Conservation (phyloP, 805 yeast species). For the Spathaspora boniae region DNA sequence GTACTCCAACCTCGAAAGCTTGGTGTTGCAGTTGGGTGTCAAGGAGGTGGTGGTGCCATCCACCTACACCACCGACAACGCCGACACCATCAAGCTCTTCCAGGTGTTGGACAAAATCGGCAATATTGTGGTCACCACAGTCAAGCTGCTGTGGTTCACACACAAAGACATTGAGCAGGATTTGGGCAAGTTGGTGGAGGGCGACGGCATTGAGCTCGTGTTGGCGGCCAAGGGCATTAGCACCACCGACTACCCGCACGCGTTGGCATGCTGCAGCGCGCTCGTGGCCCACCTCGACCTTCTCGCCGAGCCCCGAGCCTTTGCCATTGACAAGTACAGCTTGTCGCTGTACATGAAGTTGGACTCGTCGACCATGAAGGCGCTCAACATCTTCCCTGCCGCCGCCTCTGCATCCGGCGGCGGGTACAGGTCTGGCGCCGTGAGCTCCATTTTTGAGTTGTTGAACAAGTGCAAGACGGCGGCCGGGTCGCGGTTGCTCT, state of each 20-base stretch:
- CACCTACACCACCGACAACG: slow-evolving; percentile 37
- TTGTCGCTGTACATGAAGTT: slow-evolving; percentile 82
- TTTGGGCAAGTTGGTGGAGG: slow-evolving; percentile 58
- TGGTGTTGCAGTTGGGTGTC: slow-evolving; percentile 83
- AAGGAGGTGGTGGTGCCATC: slow-evolving; percentile 73
- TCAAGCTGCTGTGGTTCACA: slow-evolving; percentile 55
- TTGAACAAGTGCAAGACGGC: slow-evolving; percentile 84
- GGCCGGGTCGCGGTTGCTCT: slow-evolving; percentile 83
- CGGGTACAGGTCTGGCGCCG: slow-evolving; percentile 20
- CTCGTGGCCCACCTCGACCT: slow-evolving; percentile 66
- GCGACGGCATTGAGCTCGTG: slow-evolving; percentile 35
- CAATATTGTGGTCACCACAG: slow-evolving; percentile 64
- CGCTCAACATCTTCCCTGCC: slow-evolving; percentile 78
- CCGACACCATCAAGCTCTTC: slow-evolving; percentile 60
- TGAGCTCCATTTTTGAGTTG: slow-evolving; percentile 69
- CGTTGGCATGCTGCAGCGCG: slow-evolving; percentile 65
- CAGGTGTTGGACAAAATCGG: slow-evolving; percentile 73
- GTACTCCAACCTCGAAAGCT: slow-evolving; percentile 80
- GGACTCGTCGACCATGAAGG: slow-evolving; percentile 86
- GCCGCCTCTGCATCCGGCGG: slow-evolving; percentile 20
- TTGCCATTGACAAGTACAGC: slow-evolving; percentile 61
- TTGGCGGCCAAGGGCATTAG: slow-evolving; percentile 54
- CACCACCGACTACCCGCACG: slow-evolving; percentile 42
- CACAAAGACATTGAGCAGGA: slow-evolving; percentile 75
- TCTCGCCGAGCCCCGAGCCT: slow-evolving; percentile 53